Evolutionary conservation across 345 rosid species (phyloP).

Genomic region (Streptanthus diversifolius): DNA sequence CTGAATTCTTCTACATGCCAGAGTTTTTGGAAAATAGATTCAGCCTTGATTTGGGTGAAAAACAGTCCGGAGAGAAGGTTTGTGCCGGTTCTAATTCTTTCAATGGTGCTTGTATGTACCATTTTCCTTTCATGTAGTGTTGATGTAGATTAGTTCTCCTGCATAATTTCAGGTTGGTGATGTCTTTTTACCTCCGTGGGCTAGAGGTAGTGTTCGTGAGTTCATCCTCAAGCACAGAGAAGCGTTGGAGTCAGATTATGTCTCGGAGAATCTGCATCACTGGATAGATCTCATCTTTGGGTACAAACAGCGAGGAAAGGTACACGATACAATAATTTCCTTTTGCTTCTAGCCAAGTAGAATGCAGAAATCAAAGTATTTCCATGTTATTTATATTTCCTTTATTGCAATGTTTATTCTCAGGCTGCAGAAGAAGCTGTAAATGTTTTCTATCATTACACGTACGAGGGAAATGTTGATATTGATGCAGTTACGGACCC

Average conservation of each 20-base stretch:
- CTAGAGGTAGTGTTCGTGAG: constrained; percentile 88
- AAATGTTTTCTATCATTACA: constrained; percentile 98
- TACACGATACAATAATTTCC: constrained; percentile 29
- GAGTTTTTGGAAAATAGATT: constrained; percentile 87
- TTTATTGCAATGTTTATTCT: constrained; percentile 25
- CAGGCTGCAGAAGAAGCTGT: constrained; percentile 99
- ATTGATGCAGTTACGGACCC: constrained; percentile 98
- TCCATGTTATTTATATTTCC: constrained; percentile 18
- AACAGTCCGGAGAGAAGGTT: constrained; percentile 99
- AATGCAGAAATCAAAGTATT: constrained; percentile 19
- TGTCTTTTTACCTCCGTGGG: constrained; percentile 95
- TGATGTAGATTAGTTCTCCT: neutral
- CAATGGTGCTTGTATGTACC: constrained; percentile 1
- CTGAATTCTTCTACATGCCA: constrained; percentile 98
- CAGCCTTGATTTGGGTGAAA: constrained; percentile 89
- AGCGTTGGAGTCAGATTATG: constrained; percentile 93
- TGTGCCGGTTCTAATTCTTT: constrained; percentile 31
- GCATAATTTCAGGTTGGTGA: constrained; percentile 66
- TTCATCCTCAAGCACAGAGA: constrained; percentile 90
- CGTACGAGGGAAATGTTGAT: constrained; percentile 98
- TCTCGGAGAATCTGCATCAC: constrained; percentile 94
- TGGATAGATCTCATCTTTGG: constrained; percentile 99
- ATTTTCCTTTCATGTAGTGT: constrained; percentile 5
- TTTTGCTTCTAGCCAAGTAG: constrained; percentile 3
- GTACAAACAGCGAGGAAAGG: constrained; percentile 97